Evolutionary conservation across 108 stramenopile genomes (phyloP), one percentile per base, ranked within the genome.

Genomic region (Nitzschia sp.): DNA sequence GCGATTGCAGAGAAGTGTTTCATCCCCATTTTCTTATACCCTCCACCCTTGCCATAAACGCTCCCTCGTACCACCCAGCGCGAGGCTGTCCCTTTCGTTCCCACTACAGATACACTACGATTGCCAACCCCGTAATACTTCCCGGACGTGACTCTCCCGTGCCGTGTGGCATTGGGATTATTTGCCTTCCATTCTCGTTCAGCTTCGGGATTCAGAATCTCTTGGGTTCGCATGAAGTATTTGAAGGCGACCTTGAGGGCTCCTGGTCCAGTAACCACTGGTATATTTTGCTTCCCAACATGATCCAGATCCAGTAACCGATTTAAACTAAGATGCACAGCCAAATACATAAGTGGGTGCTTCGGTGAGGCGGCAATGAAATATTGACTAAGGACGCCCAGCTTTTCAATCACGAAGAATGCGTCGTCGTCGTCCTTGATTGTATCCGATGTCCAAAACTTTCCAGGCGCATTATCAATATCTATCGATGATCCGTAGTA

Each of bases 311-410:
- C 48, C n/a, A 58, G 13, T 0, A 84, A 6, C 0, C 63, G 53
- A 25, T 64, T 47, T 22, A 83, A 36, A n/a, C 63, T 62, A 23
- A 53, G 25, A 27, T 68, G 63, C 1, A 64, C 31, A 1, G 63
- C 48, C 13, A 52, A 28, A 32, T 64, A 52, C 63, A 64, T 64
- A 28, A 64, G 63, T 2, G 63, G 88, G 65, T 86, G 85, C n/a
- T 67, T 68, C 1, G 88, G 85, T 45, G 78, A 74, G 2, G 77
- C 71, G 11, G 88, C 88, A 28, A 90, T 72, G 56, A 78, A 90
- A 66, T 78, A 90, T 61, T 90, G 88, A 23, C 72, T 63, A 6
- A 80, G 68, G 17, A 69, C 63, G 0, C 84, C 80, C 16, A 72
- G n/a, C 25, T 46, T 38, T 73, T 90, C 88, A 2, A 83, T 47